Evolutionary conservation across 2,329 filamentous ascomycete genomes (phyloP).

Genomic region (Harringtonia lauricola): DNA sequence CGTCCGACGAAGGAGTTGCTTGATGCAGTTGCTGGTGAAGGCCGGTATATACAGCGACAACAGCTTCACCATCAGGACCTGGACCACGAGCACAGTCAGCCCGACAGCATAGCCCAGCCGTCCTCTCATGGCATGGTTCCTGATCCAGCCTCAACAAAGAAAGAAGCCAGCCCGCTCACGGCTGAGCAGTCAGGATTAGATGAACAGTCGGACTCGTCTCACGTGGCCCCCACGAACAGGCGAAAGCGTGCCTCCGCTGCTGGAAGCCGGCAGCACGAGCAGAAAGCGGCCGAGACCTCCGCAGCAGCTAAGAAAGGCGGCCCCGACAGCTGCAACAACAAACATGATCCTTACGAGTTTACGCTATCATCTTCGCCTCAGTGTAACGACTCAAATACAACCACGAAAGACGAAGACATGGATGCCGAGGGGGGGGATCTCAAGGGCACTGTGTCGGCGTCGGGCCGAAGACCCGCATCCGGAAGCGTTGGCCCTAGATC

Average conservation of each 20-base stretch:
- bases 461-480: background rate
- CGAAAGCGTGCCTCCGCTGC: slow-evolving; percentile 28
- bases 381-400: slow-evolving; percentile 8
- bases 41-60: slow-evolving; percentile 31
- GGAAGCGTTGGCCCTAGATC: background rate
- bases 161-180: background rate
- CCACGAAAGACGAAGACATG: background rate
- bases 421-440: background rate
- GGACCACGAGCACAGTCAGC: background rate
- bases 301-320: background rate
- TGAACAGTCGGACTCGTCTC: background rate
- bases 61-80: background rate
- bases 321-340: background rate
- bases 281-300: background rate
- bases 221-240: slow-evolving; percentile 19
- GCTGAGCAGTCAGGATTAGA: background rate
- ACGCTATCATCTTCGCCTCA: slow-evolving; percentile 32
- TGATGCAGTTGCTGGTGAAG: slow-evolving; percentile 61
- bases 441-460: too few relatives aligned
- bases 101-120: background rate
- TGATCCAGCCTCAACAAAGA: too few relatives aligned
- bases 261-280: background rate
- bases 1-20: slow-evolving; percentile 65
- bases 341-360: slow-evolving; percentile 45
- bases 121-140: too few relatives aligned